phyloP scores from a whole-genome alignment of 192 early-diverging fungal species.

The Phlyctochytrium bullatum region DNA sequence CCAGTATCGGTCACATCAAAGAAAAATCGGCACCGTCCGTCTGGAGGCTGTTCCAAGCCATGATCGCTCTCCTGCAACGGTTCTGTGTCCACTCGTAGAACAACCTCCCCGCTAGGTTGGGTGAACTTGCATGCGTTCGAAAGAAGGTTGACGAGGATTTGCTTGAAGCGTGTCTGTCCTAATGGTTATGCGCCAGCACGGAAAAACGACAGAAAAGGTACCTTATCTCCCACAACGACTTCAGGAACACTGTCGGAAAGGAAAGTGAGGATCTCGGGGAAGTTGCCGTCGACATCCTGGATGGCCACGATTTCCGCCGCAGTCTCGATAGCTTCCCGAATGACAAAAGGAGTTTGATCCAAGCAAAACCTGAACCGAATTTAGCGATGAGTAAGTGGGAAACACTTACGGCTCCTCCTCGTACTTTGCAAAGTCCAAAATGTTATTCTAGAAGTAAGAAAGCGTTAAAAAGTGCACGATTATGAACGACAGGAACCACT shows the following conservation, averaged over 20 bases:
- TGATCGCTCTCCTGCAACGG: constrained; percentile 14
- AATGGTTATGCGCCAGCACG: background rate
- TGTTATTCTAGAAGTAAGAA: constrained; percentile 4
- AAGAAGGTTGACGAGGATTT: constrained; percentile 82
- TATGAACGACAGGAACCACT: background rate
- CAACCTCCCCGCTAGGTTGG: constrained; percentile 62
- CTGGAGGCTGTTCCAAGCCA: background rate
- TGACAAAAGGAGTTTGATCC: background rate
- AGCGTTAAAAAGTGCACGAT: background rate
- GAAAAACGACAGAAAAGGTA: background rate
- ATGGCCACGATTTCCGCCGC: constrained; percentile 1
- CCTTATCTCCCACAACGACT: background rate
- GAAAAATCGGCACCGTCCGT: background rate
- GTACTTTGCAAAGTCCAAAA: constrained; percentile 2
- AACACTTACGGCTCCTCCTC: no score
- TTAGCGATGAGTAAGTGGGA: no score
- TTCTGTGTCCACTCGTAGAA: constrained; percentile 37
- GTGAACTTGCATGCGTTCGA: constrained; percentile 87
- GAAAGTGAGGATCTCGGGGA: background rate
- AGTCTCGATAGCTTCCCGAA: constrained; percentile 1
- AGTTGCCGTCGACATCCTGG: constrained; percentile 1
- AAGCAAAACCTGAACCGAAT: background rate
- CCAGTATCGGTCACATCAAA: constrained; percentile 72
- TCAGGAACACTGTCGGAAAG: background rate
- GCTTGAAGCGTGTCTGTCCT: constrained; percentile 50